Conservation (phyloP, 495 filamentous ascomycete genomes). For the Trichocladium uniseriatum region DNA sequence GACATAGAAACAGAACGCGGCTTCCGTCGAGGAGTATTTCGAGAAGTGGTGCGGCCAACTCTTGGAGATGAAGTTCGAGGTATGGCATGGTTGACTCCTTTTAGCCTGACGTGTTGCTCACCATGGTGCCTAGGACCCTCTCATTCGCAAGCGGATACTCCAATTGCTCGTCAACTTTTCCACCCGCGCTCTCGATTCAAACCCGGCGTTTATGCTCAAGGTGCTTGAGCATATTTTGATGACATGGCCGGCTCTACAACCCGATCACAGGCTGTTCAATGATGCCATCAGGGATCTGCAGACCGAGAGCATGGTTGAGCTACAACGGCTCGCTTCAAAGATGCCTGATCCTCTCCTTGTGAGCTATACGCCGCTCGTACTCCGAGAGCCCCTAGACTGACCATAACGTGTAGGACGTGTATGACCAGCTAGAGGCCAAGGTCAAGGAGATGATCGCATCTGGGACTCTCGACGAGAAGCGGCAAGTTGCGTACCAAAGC, state of each 20-base stretch:
- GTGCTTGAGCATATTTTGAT: conserved; percentile 85
- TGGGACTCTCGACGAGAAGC: conserved; percentile 65
- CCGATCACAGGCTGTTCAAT: conserved; percentile 60
- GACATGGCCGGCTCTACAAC: conserved; percentile 60
- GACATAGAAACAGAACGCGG: conserved; percentile 49
- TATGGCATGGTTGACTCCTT: conserved; percentile 19
- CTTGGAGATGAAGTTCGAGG: conserved; percentile 66
- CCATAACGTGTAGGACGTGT: conserved; percentile 48
- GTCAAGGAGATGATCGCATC: conserved; percentile 70
- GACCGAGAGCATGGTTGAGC: conserved; percentile 67
- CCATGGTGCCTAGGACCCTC: conserved; percentile 53
- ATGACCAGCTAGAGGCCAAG: conserved; percentile 73
- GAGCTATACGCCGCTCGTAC: conserved; percentile 11
- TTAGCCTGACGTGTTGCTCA: not conserved
- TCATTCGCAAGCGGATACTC: conserved; percentile 73
- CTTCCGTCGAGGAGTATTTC: conserved; percentile 54
- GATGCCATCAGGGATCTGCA: conserved; percentile 91
- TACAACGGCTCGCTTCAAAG: conserved; percentile 78
- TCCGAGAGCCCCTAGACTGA: conserved; percentile 7
- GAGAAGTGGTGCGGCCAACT: conserved; percentile 74
- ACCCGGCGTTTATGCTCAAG: conserved; percentile 69
- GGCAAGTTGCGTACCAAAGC: conserved; percentile 54
- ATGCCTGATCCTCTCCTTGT: conserved; percentile 83
- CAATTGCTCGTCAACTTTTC: conserved; percentile 81
- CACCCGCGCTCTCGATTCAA: conserved; percentile 67